phyloP scores from a whole-genome alignment of 306 rosid genomes.

The Echinosophora koreensis region DNA sequence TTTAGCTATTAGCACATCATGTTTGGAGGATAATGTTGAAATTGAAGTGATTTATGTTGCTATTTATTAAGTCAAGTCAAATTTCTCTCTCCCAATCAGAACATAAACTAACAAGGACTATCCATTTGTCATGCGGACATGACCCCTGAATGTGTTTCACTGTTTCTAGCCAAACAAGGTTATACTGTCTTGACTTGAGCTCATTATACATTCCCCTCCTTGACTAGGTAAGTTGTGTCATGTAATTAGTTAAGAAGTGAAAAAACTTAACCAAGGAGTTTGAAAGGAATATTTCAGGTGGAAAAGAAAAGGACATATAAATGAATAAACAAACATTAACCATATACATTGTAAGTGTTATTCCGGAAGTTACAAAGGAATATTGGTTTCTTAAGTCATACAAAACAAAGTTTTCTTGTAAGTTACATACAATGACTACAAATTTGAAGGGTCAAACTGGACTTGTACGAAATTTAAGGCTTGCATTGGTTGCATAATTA shows the following conservation, averaged over 20 bases:
- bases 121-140: slow-evolving; percentile 46
- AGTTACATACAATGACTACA: slow-evolving; percentile 30
- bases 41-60: slow-evolving; percentile 22
- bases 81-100: slow-evolving; percentile 20
- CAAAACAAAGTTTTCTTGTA: slow-evolving; percentile 10
- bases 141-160: neutral
- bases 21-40: slow-evolving; percentile 20
- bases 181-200: neutral
- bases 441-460: neutral
- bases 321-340: slow-evolving; percentile 30
- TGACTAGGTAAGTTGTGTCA: neutral
- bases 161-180: neutral
- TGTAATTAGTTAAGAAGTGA: slow-evolving; percentile 7
- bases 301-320: neutral
- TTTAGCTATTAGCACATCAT: slow-evolving; percentile 3
- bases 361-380: slow-evolving; percentile 32
- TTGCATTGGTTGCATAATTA: neutral
- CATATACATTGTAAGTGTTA: neutral
- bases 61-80: slow-evolving; percentile 6
- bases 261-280: neutral
- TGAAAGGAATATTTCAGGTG: slow-evolving; percentile 14
- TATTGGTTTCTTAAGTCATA: neutral
- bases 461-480: neutral
- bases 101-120: slow-evolving; percentile 2
- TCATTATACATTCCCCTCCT: neutral